Evolutionary conservation across 2,329 filamentous ascomycete genomes (phyloP), one percentile per base, ranked within the genome.

Genomic region (Cladosporium sp.): DNA sequence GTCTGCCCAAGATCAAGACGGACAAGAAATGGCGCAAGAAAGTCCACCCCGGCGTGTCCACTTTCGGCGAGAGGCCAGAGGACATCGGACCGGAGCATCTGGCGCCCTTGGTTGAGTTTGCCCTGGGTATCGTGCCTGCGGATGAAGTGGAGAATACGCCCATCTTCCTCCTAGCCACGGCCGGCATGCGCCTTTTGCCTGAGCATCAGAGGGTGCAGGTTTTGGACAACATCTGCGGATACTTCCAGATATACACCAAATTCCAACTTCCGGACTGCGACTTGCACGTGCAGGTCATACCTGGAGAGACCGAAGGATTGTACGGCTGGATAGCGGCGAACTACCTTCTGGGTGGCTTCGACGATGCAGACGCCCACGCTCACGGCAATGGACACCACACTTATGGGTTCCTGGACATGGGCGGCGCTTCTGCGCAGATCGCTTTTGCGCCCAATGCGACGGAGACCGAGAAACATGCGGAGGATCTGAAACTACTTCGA

Each of bases 241-340:
- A 95, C 67, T 82, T 95, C 9, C 83, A 81, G 50, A 74, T 80
- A 43, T 84, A 87, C 51, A 92, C 91, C 1, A 73, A 83, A 3
- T 97, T 99, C 62, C 80, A 85, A 47, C 76, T 99, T 1, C 89
- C 91, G n/a, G 89, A 97, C 66, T 99, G 93, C 73, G 80, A 80
- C 53, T 71, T 89, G 34, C 89, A 97, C 64, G 85, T 99, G 13
- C 91, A 96, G 68, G 89, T 97, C 27, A 99, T 99, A 55, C 83
- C 90, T 0, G 93, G 93, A 38, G 91, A 96, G 68, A 97, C 93
- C 0, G 93, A 99, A 69, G 93, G 91, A 2, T 70, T 99, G 24
- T 99, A 97, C 62, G 93, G 93, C 34, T 99, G 93, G 93, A 87
- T 99, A 60, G 92, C 95, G 7, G 88, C 92, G 47, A 99, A 99